A percentile compares a stretch with the other conserved stretches of the same genome.
phyloP scores from a whole-genome alignment of 2,329 filamentous ascomycete species.

The Phialophora expanda region DNA sequence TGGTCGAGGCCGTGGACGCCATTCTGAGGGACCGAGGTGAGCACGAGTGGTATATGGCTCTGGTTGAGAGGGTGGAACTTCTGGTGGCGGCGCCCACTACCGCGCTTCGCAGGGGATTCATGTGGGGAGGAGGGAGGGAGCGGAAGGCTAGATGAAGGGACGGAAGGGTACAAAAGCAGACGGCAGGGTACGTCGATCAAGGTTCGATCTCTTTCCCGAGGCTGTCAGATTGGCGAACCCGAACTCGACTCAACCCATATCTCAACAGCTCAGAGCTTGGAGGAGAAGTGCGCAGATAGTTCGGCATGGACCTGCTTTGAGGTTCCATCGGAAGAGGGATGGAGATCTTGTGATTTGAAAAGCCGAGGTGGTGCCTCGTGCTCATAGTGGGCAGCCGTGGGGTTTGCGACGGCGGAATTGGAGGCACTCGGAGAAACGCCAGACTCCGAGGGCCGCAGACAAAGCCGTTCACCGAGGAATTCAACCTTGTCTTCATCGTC shows the following conservation, averaged over 20 bases:
- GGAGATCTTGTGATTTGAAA: slow-evolving; percentile 16
- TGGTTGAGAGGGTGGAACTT: slow-evolving; percentile 21
- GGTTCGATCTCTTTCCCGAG: slow-evolving; percentile 8
- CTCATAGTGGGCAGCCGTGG: slow-evolving; percentile 3
- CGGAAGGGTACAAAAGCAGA: slow-evolving; percentile 8
- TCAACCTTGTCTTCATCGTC: neutral
- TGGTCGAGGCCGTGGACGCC: slow-evolving; percentile 29
- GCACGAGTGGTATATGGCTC: slow-evolving; percentile 17
- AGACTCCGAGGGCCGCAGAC: neutral
- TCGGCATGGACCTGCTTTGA: slow-evolving; percentile 8
- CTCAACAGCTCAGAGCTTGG: slow-evolving; percentile 9
- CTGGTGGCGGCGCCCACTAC: slow-evolving; percentile 32
- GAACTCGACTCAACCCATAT: slow-evolving; percentile 7
- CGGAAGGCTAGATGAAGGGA: slow-evolving; percentile 12
- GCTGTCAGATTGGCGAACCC: slow-evolving; percentile 5
- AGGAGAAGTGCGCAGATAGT: slow-evolving; percentile 14
- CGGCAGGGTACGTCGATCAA: neutral
- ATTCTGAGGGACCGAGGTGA: slow-evolving; percentile 28
- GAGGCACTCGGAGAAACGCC: neutral
- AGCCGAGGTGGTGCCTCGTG: slow-evolving; percentile 9
- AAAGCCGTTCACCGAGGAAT: neutral
- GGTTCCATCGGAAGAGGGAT: slow-evolving; percentile 15
- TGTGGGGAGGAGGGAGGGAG: slow-evolving; percentile 16
- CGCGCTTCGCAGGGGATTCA: slow-evolving; percentile 33
- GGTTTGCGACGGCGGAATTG: neutral